A percentile compares a stretch with the other conserved stretches of the same genome.
Conservation (phyloP, 768 basidiomycete genomes). For the Favolaschia claudopus region DNA sequence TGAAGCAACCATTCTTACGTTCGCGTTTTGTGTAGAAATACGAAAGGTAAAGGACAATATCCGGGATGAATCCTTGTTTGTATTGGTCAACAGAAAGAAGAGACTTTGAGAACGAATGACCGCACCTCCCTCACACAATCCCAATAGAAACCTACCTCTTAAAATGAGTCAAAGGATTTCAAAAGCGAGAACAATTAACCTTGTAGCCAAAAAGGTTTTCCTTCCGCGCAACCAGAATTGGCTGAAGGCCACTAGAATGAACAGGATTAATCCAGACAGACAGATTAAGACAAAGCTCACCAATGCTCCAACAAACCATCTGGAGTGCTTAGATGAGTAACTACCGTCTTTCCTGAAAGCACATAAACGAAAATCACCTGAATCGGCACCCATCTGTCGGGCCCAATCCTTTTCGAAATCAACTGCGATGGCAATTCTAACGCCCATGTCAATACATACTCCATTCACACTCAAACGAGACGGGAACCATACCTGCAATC, state of each 20-base stretch:
- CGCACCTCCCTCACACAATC: slow-evolving; percentile 70
- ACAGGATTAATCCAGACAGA: too few species aligned
- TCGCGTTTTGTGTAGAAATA: slow-evolving; percentile 70
- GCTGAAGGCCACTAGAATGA: slow-evolving; percentile 59
- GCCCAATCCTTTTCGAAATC: slow-evolving; percentile 71
- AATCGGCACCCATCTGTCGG: slow-evolving; percentile 70
- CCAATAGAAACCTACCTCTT: slow-evolving; percentile 60
- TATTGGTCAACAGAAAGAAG: slow-evolving; percentile 55
- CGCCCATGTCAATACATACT: not conserved
- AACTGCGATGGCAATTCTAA: slow-evolving; percentile 72
- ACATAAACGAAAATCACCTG: slow-evolving; percentile 45
- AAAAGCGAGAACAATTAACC: slow-evolving; percentile 38
- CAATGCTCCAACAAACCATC: slow-evolving; percentile 65
- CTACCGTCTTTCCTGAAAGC: too few species aligned
- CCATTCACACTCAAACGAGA: not conserved
- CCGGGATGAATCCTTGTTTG: slow-evolving; percentile 58
- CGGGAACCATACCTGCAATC: slow-evolving; percentile 41
- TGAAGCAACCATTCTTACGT: slow-evolving; percentile 46
- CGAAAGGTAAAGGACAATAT: slow-evolving; percentile 68
- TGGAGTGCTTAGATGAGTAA: slow-evolving; percentile 22
- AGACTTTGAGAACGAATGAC: slow-evolving; percentile 68
- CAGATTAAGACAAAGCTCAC: too few species aligned
- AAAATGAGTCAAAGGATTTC: not conserved
- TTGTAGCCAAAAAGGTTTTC: slow-evolving; percentile 60
- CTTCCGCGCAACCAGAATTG: slow-evolving; percentile 68